phyloP scores from a whole-genome alignment of 2,329 filamentous ascomycete species.

The Fulvia fulva region DNA sequence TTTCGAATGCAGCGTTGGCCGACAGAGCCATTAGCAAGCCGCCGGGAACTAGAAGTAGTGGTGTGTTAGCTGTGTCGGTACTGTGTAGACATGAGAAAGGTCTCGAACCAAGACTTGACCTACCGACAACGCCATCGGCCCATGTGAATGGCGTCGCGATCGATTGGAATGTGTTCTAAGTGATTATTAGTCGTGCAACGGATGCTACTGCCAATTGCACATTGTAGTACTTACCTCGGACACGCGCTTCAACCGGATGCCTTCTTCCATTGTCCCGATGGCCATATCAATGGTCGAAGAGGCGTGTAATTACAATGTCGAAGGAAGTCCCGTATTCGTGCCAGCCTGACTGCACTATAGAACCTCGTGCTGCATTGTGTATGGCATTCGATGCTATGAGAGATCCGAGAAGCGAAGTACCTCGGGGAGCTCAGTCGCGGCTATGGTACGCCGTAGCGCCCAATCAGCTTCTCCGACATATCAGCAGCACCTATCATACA shows the following conservation, averaged over 20 bases:
- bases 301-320: background rate
- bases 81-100: background rate
- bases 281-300: background rate
- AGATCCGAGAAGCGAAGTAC: background rate
- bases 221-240: background rate
- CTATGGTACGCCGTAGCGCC: background rate
- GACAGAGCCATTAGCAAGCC: slow-evolving; percentile 1
- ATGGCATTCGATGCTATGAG: background rate
- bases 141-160: background rate
- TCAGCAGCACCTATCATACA: too few species aligned
- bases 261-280: background rate
- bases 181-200: background rate
- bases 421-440: background rate
- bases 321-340: too few species aligned
- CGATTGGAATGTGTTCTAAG: background rate
- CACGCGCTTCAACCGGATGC: background rate
- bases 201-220: background rate
- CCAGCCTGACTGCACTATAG: too few species aligned
- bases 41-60: background rate
- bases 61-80: background rate
- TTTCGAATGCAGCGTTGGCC: background rate
- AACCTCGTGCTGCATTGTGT: background rate
- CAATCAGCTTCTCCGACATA: background rate
- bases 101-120: background rate
- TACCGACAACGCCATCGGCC: background rate